Evolutionary conservation across 352 stramenopile genomes (phyloP), one percentile per base, ranked within the genome.

Genomic region (Globisporangium cylindrosporum): DNA sequence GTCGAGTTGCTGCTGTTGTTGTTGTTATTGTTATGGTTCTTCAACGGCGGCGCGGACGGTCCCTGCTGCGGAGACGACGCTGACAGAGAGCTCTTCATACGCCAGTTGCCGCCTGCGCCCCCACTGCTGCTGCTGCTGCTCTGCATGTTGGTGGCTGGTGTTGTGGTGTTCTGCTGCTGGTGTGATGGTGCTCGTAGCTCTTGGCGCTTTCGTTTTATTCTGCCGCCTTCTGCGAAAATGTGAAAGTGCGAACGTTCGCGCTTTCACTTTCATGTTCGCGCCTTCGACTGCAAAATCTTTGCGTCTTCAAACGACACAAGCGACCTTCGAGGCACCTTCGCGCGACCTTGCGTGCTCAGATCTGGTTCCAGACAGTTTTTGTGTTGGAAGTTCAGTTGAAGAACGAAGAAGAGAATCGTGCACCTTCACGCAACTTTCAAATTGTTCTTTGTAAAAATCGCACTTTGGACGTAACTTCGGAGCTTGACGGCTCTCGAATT

Each of bases 21-120:
- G 58, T 62, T 69, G n/a, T 15, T 69, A 18, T 15, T 64, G 34
- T 51, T 71, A 67, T 43, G 29, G 51, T 34, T 69, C 10, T 43
- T 62, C 22, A 51, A 69, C 58, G 64, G 68, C 10, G 27, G 7
- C 25, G 58, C n/a, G 7, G 62, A 41, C 43, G 55, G 32, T 32
- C 24, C 15, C 18, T 59, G 59, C 18, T n/a, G 20, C 12, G 25
- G 15, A 20, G 41, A 48, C 41, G 41, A 48, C 3, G 41, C 6
- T 5, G 20, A 7, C 25, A 32, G 14, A 18, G 58, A 46, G 24
- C 48, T 61, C 48, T 66, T 65, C 51, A 60, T 59, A 46, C 67
- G 59, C 61, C 59, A 72, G 55, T 61, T 61, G 29, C 7, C 27
- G 29, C 55, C 55, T 15, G 41, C 53, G 48, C 18, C 36, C 1